Conservation (phyloP, 352 stramenopile genomes). For the Saprolegnia diclina region DNA sequence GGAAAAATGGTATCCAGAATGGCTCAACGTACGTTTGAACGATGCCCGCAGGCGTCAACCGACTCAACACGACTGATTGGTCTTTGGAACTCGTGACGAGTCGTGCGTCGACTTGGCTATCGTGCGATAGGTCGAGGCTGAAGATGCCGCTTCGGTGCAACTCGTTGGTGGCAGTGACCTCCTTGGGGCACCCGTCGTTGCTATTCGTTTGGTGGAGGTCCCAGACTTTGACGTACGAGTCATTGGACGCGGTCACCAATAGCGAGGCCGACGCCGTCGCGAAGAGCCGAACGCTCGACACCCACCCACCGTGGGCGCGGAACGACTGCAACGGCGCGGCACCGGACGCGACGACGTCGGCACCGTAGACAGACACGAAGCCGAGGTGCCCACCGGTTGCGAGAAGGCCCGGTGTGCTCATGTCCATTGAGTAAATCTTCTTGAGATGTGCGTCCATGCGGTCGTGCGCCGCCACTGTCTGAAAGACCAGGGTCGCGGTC, state of each 20-base stretch:
- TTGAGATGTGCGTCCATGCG: not conserved
- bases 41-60: not conserved
- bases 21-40: not conserved
- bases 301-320: not conserved
- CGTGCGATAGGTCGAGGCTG: not conserved
- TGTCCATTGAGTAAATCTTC: not conserved
- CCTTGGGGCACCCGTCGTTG: not conserved
- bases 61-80: not conserved
- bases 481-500: not conserved
- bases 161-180: not conserved
- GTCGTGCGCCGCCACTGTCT: not conserved
- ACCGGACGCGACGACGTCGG: not conserved
- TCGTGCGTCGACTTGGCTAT: not conserved
- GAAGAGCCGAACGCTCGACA: not conserved
- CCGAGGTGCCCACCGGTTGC: not conserved
- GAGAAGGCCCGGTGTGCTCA: not conserved
- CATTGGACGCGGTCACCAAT: not conserved
- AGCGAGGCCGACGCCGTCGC: not conserved
- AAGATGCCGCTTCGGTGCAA: not conserved
- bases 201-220: not conserved
- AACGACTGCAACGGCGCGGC: not conserved
- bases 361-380: not conserved
- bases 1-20: too few species aligned
- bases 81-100: not conserved
- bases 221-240: not conserved